Evolutionary conservation across 768 basidiomycete species (phyloP), one percentile per base, ranked within the genome.

Genomic region (Floccularia luteovirens): DNA sequence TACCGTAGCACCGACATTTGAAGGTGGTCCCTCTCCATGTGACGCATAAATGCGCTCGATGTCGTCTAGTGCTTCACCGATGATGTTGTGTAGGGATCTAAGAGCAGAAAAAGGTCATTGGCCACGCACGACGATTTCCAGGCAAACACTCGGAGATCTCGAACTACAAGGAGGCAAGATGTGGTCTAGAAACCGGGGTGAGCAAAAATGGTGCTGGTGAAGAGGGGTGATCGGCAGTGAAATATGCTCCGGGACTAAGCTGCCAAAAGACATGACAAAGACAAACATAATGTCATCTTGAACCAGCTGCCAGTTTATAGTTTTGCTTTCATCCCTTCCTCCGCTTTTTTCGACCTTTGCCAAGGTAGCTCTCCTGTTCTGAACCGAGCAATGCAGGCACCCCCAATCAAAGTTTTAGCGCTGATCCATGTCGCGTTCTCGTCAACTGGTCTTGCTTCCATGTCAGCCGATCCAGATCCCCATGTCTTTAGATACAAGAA

Each of bases 11-110:
- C 47, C 49, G 24, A 45, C 43, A 22, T 43, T 24, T 31, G 30
- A 46, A 20, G 35, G 36, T 43, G 32, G 37, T 31, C 38, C 33
- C 23, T 24, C 43, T 24, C 38, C 38, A 44, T 60, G 52, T 5
- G 57, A 39, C 21, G 61, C 55, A 53, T 79, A 84, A 37, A 82
- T 61, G 37, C 62, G 63, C 56, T 84, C 76, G 12, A 87, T 79
- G 48, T 82, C 79, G 58, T 77, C 70, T 46, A 86, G 60, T 19
- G 82, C 81, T 47, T 79, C 67, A 50, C 75, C 78, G 48, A 87
- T 72, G 52, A 86, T 72, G 46, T 70, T 58, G 46, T 83, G 76
- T 31, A 86, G 72, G 24, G 75, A 72, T 33, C 74, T 74, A 39
- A 87, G 70, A 40, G 70, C 66, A 22, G 77, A 66, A 48, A 87